These are phyloP conservation scores for Apiospora arundinis DNA, from an alignment of 2,329 filamentous ascomycete genomes.

Conservation along the genomic window DNA sequence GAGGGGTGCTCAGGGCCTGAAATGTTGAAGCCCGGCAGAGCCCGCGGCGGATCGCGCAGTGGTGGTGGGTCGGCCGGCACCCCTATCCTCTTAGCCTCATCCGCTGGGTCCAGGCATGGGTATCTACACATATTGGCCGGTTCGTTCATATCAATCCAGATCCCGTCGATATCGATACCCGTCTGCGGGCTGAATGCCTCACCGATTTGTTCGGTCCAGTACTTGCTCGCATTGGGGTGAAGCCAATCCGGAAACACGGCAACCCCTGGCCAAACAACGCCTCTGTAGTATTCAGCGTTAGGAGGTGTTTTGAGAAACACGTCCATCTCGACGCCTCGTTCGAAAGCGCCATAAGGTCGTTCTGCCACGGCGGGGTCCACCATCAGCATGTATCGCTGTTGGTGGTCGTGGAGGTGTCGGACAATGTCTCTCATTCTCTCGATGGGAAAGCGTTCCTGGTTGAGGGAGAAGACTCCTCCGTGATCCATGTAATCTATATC, in stretches of 20 bases:
- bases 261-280: constrained; percentile 80
- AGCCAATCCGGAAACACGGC: constrained; percentile 82
- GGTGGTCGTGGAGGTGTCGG: constrained; percentile 66
- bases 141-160: constrained; percentile 79
- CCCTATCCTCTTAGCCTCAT: constrained; percentile 38
- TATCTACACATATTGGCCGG: constrained; percentile 56
- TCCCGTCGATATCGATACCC: constrained; percentile 76
- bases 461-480: constrained; percentile 67
- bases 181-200: constrained; percentile 67
- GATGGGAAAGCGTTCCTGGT: constrained; percentile 68
- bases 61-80: constrained; percentile 68
- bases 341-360: constrained; percentile 50
- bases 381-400: constrained; percentile 76
- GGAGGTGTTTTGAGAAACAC: constrained; percentile 51
- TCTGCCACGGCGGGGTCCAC: constrained; percentile 70
- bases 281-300: constrained; percentile 47
- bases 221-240: constrained; percentile 64
- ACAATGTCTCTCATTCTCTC: constrained; percentile 69
- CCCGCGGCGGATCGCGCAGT: constrained; percentile 62
- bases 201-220: constrained; percentile 73
- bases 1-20: neutral
- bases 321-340: constrained; percentile 49
- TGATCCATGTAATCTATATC: constrained; percentile 67
- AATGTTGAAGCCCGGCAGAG: neutral
- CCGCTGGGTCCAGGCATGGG: constrained; percentile 57